Evolutionary conservation across 148 eudicot species (phyloP), one percentile per base, ranked within the genome.

Genomic region (Diospyros lotus): DNA sequence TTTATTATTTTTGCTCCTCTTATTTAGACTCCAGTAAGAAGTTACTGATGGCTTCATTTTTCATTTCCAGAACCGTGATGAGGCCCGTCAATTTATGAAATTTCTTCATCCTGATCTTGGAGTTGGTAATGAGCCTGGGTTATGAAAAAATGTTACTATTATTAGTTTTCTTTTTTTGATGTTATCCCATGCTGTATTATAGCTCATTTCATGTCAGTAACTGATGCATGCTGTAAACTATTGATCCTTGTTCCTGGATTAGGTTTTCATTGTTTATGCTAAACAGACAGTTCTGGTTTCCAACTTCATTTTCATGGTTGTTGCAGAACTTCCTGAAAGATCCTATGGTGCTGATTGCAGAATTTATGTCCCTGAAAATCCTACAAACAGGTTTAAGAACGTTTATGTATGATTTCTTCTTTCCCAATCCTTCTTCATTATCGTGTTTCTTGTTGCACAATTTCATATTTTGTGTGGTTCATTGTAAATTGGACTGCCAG

Each of bases 341-440:
- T 95, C 99, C 56, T 95, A 95, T 80, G 99, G 97, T 64, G 80
- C 90, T 62, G 99, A 95, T 89, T 95, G 99, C 83, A 89, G 97
- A 73, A 76, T 95, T 17, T 92, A 89, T 85, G 84, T 92, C 78
- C 87, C 97, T 64, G 99, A 90, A 64, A 86, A 88, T 80, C 91
- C 93, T 64, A 77, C 86, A 79, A 95, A 86, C 96, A 92, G 97
- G 96, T 95, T 95, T 91, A 92, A 81, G 87, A 95, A 95, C 88
- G 88, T 95, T 84, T 95, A 95, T 89, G 99, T 95, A 95, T 89
- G 99, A 80, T 84, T 78, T 86, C 97, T 86, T 86, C 89, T 83
- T 86, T 85, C 77, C 79, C 75, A 71, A 80, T 79, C 80, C 64
- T 71, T 65, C 68, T 69, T 14, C 66, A 55, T 62, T 1, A 11